These are phyloP conservation scores for Alternaria triticimaculans DNA, from an alignment of 2,329 filamentous ascomycete genomes.

Conservation along the genomic window DNA sequence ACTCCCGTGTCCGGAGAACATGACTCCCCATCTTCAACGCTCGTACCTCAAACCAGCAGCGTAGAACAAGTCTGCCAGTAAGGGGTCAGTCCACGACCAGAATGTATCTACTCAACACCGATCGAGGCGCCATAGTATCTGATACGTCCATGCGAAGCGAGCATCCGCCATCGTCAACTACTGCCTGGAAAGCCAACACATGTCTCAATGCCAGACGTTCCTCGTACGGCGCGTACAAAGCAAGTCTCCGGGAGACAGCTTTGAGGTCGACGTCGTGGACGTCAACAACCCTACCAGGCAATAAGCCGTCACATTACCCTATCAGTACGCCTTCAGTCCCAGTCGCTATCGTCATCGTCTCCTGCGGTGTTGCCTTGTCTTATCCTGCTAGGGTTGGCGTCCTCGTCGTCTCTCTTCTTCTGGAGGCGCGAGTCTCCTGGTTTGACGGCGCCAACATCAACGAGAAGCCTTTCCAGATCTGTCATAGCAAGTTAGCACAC, in stretches of 20 bases:
- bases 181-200: neutral
- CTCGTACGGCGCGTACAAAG: neutral
- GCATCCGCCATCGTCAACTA: neutral
- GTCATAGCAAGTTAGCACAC: neutral
- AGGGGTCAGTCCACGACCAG: neutral
- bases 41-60: neutral
- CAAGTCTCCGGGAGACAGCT: neutral
- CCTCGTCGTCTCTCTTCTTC: conserved; percentile 62
- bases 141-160: neutral
- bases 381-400: conserved; percentile 61
- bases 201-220: neutral
- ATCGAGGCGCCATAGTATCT: neutral
- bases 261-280: neutral
- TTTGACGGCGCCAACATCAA: conserved; percentile 81
- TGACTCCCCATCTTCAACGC: neutral
- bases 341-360: conserved; percentile 64
- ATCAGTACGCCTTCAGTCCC: conserved; percentile 57
- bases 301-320: neutral
- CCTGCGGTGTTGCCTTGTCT: conserved; percentile 45
- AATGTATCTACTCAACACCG: neutral
- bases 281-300: neutral
- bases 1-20: neutral
- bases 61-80: neutral
- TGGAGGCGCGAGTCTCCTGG: conserved; percentile 79
- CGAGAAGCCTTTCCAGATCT: conserved; percentile 80